phyloP scores from a whole-genome alignment of 192 early-diverging fungal genomes.

The Dissophora ornata region DNA sequence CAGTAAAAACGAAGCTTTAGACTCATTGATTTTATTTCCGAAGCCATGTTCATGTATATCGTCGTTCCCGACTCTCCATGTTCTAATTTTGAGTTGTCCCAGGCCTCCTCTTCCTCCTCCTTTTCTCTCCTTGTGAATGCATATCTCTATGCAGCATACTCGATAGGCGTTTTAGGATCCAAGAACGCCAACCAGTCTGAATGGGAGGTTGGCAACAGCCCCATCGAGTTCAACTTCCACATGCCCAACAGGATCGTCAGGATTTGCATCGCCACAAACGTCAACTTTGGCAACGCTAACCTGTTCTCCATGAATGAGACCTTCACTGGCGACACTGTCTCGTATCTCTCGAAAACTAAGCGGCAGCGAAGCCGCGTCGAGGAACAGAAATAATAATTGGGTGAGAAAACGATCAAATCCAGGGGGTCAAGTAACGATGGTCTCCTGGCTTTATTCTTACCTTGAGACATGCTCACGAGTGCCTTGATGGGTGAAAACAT shows the following conservation, averaged over 20 bases:
- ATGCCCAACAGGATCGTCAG: conserved; percentile 85
- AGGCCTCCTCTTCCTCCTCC: too few relatives aligned
- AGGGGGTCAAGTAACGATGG: too few relatives aligned
- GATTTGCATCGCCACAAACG: conserved; percentile 86
- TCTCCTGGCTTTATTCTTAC: too few relatives aligned
- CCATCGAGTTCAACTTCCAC: conserved; percentile 94
- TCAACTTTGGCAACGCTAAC: conserved; percentile 82
- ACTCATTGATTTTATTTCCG: too few relatives aligned
- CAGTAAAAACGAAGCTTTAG: too few relatives aligned
- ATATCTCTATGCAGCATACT: conserved; percentile 33
- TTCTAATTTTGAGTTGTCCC: too few relatives aligned
- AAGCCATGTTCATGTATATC: too few relatives aligned
- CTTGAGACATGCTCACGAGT: conserved; percentile 74
- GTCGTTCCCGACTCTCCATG: too few relatives aligned
- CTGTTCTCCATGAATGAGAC: conserved; percentile 58
- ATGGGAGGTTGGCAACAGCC: conserved; percentile 90
- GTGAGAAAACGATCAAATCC: too few relatives aligned
- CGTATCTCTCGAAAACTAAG: conserved; percentile 82
- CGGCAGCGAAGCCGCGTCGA: neutral
- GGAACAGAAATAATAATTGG: neutral
- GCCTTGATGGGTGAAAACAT: conserved; percentile 87
- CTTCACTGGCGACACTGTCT: conserved; percentile 63
- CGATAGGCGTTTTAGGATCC: conserved; percentile 66
- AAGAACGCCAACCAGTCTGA: conserved; percentile 98
- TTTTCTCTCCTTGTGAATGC: too few relatives aligned